These are phyloP conservation scores for Hibiscus mutabilis DNA, from an alignment of 345 rosid genomes.

Conservation along the genomic window DNA sequence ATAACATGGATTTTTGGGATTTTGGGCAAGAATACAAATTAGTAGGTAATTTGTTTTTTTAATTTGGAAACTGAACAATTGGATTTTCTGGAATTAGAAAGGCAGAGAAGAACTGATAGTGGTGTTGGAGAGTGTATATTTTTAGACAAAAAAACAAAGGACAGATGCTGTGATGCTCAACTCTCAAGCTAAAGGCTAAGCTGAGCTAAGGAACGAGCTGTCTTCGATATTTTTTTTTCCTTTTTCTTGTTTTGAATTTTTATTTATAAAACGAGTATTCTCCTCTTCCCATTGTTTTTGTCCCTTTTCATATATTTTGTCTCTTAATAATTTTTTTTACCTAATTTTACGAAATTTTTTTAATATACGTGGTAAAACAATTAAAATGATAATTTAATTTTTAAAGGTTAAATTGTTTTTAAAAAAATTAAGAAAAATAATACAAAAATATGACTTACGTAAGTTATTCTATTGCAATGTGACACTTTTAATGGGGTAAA, in stretches of 20 bases:
- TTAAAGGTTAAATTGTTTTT: no score
- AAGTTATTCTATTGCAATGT: no score
- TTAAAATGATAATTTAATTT: no score
- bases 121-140: slow-evolving; percentile 23
- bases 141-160: slow-evolving; percentile 14
- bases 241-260: background rate
- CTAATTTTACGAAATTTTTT: no score
- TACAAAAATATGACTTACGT: no score
- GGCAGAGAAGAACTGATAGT: slow-evolving; percentile 21
- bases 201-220: background rate
- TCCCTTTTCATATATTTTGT: no score
- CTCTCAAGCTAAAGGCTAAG: slow-evolving; percentile 8
- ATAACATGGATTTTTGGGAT: background rate
- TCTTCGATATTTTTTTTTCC: background rate
- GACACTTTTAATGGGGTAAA: no score
- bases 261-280: background rate
- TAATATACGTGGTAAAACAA: no score
- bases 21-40: background rate
- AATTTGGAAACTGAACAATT: slow-evolving; percentile 2
- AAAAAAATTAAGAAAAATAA: no score
- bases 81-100: slow-evolving; percentile 28
- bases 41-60: background rate
- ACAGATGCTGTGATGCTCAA: slow-evolving; percentile 10
- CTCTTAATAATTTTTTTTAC: no score
- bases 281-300: no score